phyloP scores from a whole-genome alignment of 2,329 filamentous ascomycete species.

The Alternaria tenuissima region DNA sequence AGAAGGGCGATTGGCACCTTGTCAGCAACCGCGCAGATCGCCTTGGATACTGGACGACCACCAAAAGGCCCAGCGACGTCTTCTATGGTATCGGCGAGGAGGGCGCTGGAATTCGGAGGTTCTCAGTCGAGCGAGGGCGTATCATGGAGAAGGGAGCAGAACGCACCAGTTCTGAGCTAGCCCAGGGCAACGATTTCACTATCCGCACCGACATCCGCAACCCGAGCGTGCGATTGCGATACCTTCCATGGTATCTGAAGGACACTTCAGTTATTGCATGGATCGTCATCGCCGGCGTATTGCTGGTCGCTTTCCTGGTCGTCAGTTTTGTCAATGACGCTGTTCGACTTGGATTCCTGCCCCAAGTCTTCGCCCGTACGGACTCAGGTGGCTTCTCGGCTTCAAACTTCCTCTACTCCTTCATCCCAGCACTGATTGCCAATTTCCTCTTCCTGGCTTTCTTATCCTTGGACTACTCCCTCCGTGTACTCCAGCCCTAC shows the following conservation, averaged over 20 bases:
- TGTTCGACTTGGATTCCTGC: constrained; percentile 74
- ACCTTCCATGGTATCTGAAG: constrained; percentile 80
- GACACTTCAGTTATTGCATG: constrained; percentile 72
- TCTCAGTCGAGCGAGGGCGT: constrained; percentile 59
- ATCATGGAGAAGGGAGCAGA: constrained; percentile 56
- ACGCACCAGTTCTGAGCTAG: constrained; percentile 23
- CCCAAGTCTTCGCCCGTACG: constrained; percentile 69
- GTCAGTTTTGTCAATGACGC: constrained; percentile 78
- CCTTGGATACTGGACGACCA: constrained; percentile 86
- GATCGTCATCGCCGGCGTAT: constrained; percentile 56
- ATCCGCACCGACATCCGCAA: constrained; percentile 62
- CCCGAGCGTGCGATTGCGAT: constrained; percentile 66
- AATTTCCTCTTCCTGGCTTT: constrained; percentile 72
- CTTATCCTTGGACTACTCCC: constrained; percentile 70
- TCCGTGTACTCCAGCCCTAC: constrained; percentile 75
- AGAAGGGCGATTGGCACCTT: constrained; percentile 61
- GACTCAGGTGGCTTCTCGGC: constrained; percentile 74
- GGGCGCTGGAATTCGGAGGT: constrained; percentile 60
- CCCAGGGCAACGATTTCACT: constrained; percentile 47
- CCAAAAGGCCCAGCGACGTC: constrained; percentile 68
- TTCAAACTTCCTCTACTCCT: constrained; percentile 87
- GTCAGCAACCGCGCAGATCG: constrained; percentile 69
- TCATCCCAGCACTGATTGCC: constrained; percentile 74
- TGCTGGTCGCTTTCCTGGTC: constrained; percentile 65
- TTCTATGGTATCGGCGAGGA: constrained; percentile 83